These are phyloP conservation scores for Yamadazyma akitaensis DNA, from an alignment of 805 yeast species.

Conservation along the genomic window DNA sequence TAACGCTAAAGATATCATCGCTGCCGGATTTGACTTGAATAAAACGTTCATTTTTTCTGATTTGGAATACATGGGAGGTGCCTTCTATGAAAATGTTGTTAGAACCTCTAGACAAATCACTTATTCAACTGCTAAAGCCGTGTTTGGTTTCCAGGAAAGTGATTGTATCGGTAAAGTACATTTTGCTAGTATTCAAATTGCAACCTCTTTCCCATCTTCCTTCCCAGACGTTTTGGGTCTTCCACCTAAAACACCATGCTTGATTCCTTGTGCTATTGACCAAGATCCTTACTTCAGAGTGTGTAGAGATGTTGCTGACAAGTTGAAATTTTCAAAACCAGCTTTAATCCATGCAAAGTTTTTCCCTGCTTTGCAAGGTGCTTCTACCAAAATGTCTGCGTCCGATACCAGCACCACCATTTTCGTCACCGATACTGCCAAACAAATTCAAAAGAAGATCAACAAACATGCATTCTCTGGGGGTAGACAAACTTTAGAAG, in stretches of 20 bases:
- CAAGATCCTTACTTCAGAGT: conserved; percentile 98
- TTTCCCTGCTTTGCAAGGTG: conserved; percentile 97
- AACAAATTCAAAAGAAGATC: conserved; percentile 88
- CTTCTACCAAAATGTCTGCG: conserved; percentile 96
- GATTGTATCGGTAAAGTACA: conserved; percentile 94
- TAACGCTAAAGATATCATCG: conserved; percentile 88
- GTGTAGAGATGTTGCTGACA: conserved; percentile 95
- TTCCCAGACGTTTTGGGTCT: conserved; percentile 90
- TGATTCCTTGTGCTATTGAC: conserved; percentile 98
- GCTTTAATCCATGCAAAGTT: conserved; percentile 90
- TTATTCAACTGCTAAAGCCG: conserved; percentile 94
- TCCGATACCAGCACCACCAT: conserved; percentile 87
- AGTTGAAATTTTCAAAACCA: conserved; percentile 86
- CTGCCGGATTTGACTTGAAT: conserved; percentile 91
- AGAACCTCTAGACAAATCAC: conserved; percentile 92
- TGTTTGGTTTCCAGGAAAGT: conserved; percentile 91
- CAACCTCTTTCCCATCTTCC: conserved; percentile 93
- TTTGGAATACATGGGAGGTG: conserved; percentile 87
- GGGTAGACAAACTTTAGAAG: conserved; percentile 83
- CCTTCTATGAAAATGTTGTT: conserved; percentile 91
- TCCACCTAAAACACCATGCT: conserved; percentile 87
- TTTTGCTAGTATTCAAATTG: conserved; percentile 94
- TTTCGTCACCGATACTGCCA: conserved; percentile 92
- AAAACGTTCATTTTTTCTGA: conserved; percentile 96
- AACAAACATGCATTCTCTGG: conserved; percentile 97